phyloP scores from a whole-genome alignment of 257 asterid species.

The Solanum infundibuliforme region DNA sequence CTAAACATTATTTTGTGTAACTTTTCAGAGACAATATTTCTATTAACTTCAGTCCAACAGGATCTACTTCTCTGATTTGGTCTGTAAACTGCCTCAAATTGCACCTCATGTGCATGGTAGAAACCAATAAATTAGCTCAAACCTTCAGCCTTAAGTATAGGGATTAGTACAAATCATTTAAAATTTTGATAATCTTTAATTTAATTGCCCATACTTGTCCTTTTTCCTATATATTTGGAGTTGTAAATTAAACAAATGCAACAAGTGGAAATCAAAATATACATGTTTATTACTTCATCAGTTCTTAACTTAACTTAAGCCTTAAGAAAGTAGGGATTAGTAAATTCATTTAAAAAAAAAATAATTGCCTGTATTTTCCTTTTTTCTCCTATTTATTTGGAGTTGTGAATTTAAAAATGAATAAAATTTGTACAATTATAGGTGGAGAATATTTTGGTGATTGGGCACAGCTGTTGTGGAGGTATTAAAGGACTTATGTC shows the following conservation, averaged over 20 bases:
- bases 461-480: constrained; percentile 93
- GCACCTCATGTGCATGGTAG: neutral
- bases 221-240: neutral
- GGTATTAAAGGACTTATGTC: constrained; percentile 93
- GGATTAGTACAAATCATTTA: neutral
- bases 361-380: neutral
- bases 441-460: constrained; percentile 82
- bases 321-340: neutral
- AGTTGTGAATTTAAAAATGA: neutral
- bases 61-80: neutral
- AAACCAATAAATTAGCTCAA: neutral
- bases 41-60: neutral
- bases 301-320: neutral
- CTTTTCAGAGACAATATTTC: neutral
- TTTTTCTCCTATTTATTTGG: neutral
- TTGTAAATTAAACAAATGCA: neutral
- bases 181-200: neutral
- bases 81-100: neutral
- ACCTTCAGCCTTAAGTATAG: neutral
- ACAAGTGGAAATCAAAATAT: neutral
- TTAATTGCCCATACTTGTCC: neutral
- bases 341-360: too few relatives aligned
- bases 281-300: neutral
- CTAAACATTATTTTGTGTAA: neutral
- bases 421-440: neutral